Base-by-base conservation (phyloP, 805 yeast genomes). In the Schwanniomyces vanrijiae region DNA sequence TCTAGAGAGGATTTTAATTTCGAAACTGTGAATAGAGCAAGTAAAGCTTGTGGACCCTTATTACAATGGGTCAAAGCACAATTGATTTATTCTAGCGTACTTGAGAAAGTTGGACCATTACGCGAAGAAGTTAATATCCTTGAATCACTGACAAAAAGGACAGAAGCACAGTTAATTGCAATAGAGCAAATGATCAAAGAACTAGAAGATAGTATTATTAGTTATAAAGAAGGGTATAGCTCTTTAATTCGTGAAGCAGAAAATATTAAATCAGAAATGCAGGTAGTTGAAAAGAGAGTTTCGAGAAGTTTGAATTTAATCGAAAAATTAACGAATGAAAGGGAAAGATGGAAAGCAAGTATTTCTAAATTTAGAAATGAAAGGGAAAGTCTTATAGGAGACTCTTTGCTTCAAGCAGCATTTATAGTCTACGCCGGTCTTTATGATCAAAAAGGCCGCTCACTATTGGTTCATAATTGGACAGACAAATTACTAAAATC, bases 1-100 rank as follows among this genome's bases (percentile, higher is more conserved):
- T 69, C 84, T 0, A 70, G 82, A 45, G 78, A 83, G 0, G 85
- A 81, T 43, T 91, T 79, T 61, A 88, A 80, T 35, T 86, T 68
- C 55, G 90, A 84, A 41, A 68, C 87, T 0, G 96, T 89, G 0
- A 81, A 87, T 55, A 73, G 97, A 34, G 98, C 98, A 4, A 86
- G 96, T 64, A 90, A 88, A 59, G 97, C 97, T 0, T 90, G 97
- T 69, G 98, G 97, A 0, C 98, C 98, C 0, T 68, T 92, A 29
- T 59, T 87, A 16, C 84, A 83, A 50, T 92, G 98, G 98, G 91
- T 90, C 0, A 76, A 77, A 45, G 97, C 98, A 0, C 97, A 92
- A 53, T 72, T 90, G n/a, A 70, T 76, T n/a, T 92, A 86, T 59
- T 79, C 92, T 0, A 59, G 79, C 1, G 86, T 90, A 19, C 67